Evolutionary conservation across 495 filamentous ascomycete species (phyloP).

Genomic region (Echria macrotheca): DNA sequence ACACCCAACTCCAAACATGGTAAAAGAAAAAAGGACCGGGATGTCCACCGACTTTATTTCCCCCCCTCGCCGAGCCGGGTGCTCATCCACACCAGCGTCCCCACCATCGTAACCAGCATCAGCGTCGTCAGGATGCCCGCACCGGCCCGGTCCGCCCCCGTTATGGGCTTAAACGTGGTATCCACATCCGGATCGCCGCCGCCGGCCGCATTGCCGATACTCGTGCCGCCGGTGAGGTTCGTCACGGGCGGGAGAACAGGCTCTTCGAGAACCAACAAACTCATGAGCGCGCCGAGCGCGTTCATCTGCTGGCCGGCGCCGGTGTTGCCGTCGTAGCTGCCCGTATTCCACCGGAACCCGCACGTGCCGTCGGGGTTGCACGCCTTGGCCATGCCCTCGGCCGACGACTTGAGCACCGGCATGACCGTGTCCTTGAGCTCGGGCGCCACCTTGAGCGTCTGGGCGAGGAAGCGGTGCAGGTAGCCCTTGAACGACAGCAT

Average conservation of each 20-base stretch:
- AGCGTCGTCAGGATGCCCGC: slow-evolving; percentile 53
- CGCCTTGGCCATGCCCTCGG: slow-evolving; percentile 55
- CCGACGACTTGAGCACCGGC: slow-evolving; percentile 59
- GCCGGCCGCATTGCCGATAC: slow-evolving; percentile 14
- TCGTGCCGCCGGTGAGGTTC: slow-evolving; percentile 17
- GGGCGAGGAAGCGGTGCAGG: slow-evolving; percentile 65
- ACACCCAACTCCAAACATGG: too few species aligned
- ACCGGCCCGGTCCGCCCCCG: slow-evolving; percentile 48
- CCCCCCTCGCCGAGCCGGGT: slow-evolving; percentile 2
- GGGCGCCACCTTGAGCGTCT: slow-evolving; percentile 61
- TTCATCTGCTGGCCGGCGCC: slow-evolving; percentile 66
- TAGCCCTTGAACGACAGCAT: slow-evolving; percentile 75
- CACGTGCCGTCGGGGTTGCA: slow-evolving; percentile 61
- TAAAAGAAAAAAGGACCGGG: too few species aligned
- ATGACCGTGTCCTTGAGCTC: slow-evolving; percentile 56
- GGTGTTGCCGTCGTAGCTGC: slow-evolving; percentile 50
- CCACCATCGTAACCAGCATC: slow-evolving; percentile 15
- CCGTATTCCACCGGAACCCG: slow-evolving; percentile 42
- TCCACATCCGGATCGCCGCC: slow-evolving; percentile 11
- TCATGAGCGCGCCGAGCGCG: slow-evolving; percentile 57
- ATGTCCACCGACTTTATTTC: too few species aligned
- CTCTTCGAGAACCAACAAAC: slow-evolving; percentile 34
- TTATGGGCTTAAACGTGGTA: slow-evolving; percentile 19
- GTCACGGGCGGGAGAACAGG: slow-evolving; percentile 10
- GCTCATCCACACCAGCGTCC: slow-evolving; percentile 3